Conservation (phyloP, 371 early-diverging fungal species). For the Dinochytrium kinnereticum region DNA sequence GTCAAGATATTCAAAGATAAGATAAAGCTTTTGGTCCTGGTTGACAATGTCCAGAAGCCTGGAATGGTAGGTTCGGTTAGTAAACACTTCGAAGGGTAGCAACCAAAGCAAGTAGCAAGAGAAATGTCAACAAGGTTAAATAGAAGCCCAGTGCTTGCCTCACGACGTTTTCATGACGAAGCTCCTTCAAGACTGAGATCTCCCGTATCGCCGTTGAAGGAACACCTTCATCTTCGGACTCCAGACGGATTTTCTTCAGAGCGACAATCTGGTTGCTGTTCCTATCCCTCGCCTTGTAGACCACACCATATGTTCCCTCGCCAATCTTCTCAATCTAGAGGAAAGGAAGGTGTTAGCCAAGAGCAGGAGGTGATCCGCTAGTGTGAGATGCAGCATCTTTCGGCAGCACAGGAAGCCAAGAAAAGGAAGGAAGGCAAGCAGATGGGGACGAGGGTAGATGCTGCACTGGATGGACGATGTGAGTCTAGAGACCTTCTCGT, state of each 20-base stretch:
- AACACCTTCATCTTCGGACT: slow-evolving; percentile 93
- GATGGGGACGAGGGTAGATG: background rate
- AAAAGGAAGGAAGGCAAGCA: background rate
- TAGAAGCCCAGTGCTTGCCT: too few species aligned
- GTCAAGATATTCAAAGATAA: slow-evolving; percentile 97
- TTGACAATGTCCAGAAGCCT: slow-evolving; percentile 93
- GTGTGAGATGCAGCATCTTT: background rate
- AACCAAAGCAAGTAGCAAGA: too few species aligned
- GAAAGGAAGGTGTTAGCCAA: too few species aligned
- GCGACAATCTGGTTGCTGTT: slow-evolving; percentile 85
- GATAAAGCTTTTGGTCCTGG: slow-evolving; percentile 85
- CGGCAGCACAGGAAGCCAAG: background rate
- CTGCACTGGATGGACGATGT: too few species aligned
- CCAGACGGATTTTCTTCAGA: slow-evolving; percentile 92
- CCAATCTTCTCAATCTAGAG: slow-evolving; percentile 92
- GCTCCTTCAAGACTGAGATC: slow-evolving; percentile 95
- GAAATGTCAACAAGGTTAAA: too few species aligned
- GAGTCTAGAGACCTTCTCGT: background rate
- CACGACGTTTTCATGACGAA: slow-evolving; percentile 92
- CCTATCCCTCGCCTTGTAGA: slow-evolving; percentile 90
- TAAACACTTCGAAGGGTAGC: too few species aligned
- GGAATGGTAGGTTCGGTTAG: too few species aligned
- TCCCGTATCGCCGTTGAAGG: slow-evolving; percentile 94
- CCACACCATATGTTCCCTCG: slow-evolving; percentile 82
- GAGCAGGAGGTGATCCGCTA: too few species aligned